phyloP scores from a whole-genome alignment of 768 basidiomycete species.

The Calocera cornea region DNA sequence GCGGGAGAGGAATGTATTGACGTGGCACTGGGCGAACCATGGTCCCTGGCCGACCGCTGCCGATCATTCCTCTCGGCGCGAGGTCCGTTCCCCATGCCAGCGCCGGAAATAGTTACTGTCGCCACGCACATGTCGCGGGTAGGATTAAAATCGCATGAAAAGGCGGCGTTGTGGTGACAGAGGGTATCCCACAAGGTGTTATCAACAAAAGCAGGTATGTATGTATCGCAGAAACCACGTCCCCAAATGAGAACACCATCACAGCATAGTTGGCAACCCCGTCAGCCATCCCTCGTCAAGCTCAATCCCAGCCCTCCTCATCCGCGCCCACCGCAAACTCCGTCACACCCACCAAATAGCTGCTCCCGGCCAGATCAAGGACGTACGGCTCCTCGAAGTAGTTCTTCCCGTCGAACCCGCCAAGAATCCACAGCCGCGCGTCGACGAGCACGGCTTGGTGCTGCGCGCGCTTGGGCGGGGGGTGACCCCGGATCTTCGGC shows the following conservation, averaged over 20 bases:
- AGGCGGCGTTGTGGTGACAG: too few relatives aligned
- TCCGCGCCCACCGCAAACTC: not conserved
- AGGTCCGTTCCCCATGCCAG: too few relatives aligned
- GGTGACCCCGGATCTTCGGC: slow-evolving; percentile 50
- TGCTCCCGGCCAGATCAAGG: slow-evolving; percentile 56
- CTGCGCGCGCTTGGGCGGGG: slow-evolving; percentile 68
- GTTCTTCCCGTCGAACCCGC: slow-evolving; percentile 45
- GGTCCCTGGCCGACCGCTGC: not conserved
- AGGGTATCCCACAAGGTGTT: too few relatives aligned
- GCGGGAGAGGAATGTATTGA: not conserved
- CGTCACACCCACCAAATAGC: not conserved
- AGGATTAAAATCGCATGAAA: too few relatives aligned
- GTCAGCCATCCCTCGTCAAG: too few relatives aligned
- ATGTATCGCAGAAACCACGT: too few relatives aligned
- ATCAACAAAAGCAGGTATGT: too few relatives aligned
- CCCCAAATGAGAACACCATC: too few relatives aligned
- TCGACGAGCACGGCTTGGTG: slow-evolving; percentile 74
- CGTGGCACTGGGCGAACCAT: not conserved
- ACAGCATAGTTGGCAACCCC: too few relatives aligned
- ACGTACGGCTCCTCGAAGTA: slow-evolving; percentile 77
- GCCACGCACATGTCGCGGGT: not conserved
- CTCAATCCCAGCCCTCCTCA: not conserved
- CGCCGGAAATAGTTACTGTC: not conserved
- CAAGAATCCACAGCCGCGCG: slow-evolving; percentile 71
- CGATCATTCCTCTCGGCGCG: too few relatives aligned